These are phyloP conservation scores for Kockiozyma suomiensis DNA, from an alignment of 805 yeast species.

Conservation along the genomic window DNA sequence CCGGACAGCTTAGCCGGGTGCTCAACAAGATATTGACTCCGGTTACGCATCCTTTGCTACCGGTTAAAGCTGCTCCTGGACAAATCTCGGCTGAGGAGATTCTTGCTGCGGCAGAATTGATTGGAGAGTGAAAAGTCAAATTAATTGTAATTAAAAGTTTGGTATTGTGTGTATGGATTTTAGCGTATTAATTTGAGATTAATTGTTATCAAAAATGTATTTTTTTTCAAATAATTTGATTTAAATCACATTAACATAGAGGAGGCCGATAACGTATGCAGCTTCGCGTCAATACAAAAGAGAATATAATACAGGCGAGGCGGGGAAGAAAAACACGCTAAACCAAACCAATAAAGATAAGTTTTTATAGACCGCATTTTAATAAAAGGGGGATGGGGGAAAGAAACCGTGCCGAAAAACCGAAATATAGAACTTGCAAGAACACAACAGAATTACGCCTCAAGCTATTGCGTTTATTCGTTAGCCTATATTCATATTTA, in stretches of 20 bases:
- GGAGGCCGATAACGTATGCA: neutral
- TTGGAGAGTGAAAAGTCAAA: slow-evolving; percentile 20
- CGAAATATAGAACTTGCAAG: neutral
- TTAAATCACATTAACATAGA: neutral
- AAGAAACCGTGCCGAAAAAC: neutral
- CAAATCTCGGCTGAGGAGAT: slow-evolving; percentile 69
- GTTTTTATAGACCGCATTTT: neutral
- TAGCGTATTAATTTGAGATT: neutral
- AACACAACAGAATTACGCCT: neutral
- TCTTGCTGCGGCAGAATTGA: slow-evolving; percentile 34
- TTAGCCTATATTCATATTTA: neutral
- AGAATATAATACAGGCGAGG: slow-evolving; percentile 17
- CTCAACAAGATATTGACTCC: slow-evolving; percentile 79
- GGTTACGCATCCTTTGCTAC: slow-evolving; percentile 70
- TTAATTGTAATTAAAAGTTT: neutral
- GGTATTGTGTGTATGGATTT: neutral
- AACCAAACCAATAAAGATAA: neutral
- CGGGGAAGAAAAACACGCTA: neutral
- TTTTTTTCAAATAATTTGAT: neutral
- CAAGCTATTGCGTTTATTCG: neutral
- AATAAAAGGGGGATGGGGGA: neutral
- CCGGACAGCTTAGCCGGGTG: slow-evolving; percentile 79
- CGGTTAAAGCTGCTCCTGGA: slow-evolving; percentile 77
- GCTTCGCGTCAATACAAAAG: neutral
- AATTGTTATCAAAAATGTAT: neutral